A percentile compares a stretch with the other conserved stretches of the same genome.
phyloP scores from a whole-genome alignment of 805 yeast genomes.

The Candida glaebosa region DNA sequence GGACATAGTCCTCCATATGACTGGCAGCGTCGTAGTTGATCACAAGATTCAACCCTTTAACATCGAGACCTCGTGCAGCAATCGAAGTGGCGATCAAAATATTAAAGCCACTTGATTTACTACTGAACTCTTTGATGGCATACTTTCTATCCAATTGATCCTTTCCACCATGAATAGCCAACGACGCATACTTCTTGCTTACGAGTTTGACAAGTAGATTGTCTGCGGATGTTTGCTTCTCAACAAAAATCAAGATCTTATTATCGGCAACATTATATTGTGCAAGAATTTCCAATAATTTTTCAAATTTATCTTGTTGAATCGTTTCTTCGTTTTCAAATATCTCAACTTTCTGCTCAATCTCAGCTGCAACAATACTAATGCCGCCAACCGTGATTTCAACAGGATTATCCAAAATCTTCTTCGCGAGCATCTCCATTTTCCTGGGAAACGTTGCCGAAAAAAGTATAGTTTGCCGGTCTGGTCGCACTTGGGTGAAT shows the following conservation, averaged over 20 bases:
- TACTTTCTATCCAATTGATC: constrained; percentile 78
- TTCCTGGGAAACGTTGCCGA: constrained; percentile 91
- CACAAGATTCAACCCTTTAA: constrained; percentile 77
- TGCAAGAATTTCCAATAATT: constrained; percentile 55
- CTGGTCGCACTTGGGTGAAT: constrained; percentile 73
- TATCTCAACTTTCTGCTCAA: constrained; percentile 67
- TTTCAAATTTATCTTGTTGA: constrained; percentile 50
- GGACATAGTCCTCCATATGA: constrained; percentile 93
- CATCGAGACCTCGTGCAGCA: constrained; percentile 93
- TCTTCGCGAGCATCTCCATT: constrained; percentile 71
- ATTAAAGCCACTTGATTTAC: constrained; percentile 50
- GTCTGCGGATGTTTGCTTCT: constrained; percentile 87
- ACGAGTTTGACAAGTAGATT: constrained; percentile 52
- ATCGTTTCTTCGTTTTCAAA: constrained; percentile 41
- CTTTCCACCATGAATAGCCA: constrained; percentile 88
- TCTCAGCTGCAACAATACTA: constrained; percentile 77
- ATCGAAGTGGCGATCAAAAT: constrained; percentile 88
- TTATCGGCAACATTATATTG: constrained; percentile 34
- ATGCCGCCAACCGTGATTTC: constrained; percentile 78
- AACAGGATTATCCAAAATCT: constrained; percentile 60
- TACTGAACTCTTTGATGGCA: constrained; percentile 64
- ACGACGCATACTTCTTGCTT: constrained; percentile 52
- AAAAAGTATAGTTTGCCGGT: constrained; percentile 83
- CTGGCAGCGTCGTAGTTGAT: constrained; percentile 71
- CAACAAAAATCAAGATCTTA: constrained; percentile 78